A percentile compares a stretch with the other conserved stretches of the same genome.
These are phyloP conservation scores for Catharanthus roseus DNA, from an alignment of 257 asterid species.

Conservation along the genomic window DNA sequence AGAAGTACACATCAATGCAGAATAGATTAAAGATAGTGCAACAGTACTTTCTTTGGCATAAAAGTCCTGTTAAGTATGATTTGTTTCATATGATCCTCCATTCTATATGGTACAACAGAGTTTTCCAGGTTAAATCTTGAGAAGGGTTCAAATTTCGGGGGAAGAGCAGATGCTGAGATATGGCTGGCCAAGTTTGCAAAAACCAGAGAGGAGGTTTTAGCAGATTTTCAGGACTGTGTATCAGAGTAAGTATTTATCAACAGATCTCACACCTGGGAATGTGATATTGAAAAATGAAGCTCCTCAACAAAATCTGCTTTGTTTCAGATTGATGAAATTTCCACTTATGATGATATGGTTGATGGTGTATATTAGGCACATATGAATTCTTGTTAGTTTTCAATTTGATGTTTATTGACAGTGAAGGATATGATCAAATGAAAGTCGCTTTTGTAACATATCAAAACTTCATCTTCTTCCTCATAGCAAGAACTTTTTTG, in stretches of 20 bases:
- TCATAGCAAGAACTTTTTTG: no score
- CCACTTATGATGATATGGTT: no score
- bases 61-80: slow-evolving; percentile 45
- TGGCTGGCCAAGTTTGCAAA: not conserved
- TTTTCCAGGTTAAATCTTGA: slow-evolving; percentile 33
- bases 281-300: slow-evolving; percentile 1
- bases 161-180: not conserved
- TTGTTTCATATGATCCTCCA: slow-evolving; percentile 70
- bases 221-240: not conserved
- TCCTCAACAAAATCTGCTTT: not conserved
- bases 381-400: no score
- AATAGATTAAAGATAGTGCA: slow-evolving; percentile 34
- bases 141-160: not conserved
- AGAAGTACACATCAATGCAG: slow-evolving; percentile 41
- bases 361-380: no score
- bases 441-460: not conserved
- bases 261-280: no score
- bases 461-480: no score
- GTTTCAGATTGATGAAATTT: no score
- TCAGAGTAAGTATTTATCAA: not conserved
- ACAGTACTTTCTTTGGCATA: slow-evolving; percentile 53
- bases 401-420: no score
- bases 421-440: not conserved
- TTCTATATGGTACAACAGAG: slow-evolving; percentile 56
- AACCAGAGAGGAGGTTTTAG: not conserved